phyloP scores from a whole-genome alignment of 257 asterid species.

The Mentha longifolia region DNA sequence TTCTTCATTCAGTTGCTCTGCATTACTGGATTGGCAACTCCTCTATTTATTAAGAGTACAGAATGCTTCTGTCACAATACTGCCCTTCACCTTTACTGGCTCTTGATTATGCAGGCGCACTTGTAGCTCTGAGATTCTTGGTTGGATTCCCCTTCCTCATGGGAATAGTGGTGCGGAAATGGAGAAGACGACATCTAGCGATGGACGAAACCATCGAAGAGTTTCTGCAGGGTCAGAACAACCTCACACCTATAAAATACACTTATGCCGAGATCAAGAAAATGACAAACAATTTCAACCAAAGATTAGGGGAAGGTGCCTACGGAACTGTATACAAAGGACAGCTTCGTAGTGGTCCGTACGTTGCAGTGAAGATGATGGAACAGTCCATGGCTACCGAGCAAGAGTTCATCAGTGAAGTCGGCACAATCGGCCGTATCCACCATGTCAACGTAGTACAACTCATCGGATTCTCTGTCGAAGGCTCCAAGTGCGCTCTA shows the following conservation, averaged over 20 bases:
- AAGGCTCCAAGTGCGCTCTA: constrained; percentile 48
- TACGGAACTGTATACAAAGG: constrained; percentile 58
- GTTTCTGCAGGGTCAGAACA: constrained; percentile 47
- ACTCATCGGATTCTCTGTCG: constrained; percentile 55
- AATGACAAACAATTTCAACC: constrained; percentile 52
- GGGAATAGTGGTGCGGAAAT: constrained; percentile 41
- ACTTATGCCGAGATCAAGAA: constrained; percentile 52
- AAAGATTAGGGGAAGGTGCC: constrained; percentile 56
- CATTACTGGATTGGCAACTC: background rate
- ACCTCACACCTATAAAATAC: constrained; percentile 53
- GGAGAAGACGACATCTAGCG: constrained; percentile 48
- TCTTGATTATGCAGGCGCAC: constrained; percentile 37
- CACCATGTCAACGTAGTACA: constrained; percentile 57
- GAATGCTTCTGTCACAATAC: background rate
- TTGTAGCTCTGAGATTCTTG: constrained; percentile 39
- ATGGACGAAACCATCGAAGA: constrained; percentile 48
- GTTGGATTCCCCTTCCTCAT: constrained; percentile 47
- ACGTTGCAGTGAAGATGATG: constrained; percentile 54
- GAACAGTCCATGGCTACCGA: constrained; percentile 41
- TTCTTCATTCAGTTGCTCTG: background rate
- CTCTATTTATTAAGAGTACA: background rate
- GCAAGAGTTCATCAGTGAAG: constrained; percentile 61
- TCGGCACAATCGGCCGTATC: constrained; percentile 56
- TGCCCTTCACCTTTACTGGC: background rate
- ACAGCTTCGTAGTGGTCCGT: constrained; percentile 50